phyloP scores from a whole-genome alignment of 176 grass and related monocot genomes.

The Bonia amplexicaulis region DNA sequence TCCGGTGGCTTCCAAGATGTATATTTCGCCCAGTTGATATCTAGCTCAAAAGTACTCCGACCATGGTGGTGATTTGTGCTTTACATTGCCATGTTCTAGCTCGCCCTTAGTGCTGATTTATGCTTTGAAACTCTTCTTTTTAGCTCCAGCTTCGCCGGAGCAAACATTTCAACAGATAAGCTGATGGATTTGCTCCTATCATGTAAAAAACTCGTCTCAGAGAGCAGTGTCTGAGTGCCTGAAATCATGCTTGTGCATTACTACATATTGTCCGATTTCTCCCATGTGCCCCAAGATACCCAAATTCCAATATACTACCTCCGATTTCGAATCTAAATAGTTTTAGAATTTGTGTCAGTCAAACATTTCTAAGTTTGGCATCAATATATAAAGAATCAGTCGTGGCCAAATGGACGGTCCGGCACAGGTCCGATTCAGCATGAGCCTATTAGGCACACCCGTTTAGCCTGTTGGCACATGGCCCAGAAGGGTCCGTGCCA shows the following conservation, averaged over 20 bases:
- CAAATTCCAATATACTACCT: too few relatives aligned
- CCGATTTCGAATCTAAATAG: too few relatives aligned
- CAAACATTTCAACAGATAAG: slow-evolving; percentile 11
- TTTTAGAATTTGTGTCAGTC: too few relatives aligned
- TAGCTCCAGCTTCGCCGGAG: slow-evolving; percentile 11
- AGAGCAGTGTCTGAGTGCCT: slow-evolving; percentile 28
- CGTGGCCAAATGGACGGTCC: too few relatives aligned
- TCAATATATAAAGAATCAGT: too few relatives aligned
- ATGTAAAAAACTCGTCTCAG: not conserved
- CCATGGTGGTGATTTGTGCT: not conserved
- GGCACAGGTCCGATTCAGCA: too few relatives aligned
- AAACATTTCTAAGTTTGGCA: too few relatives aligned
- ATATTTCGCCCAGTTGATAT: slow-evolving; percentile 31
- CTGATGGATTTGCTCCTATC: slow-evolving; percentile 19
- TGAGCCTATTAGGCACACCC: too few relatives aligned
- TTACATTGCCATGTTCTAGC: slow-evolving; percentile 6
- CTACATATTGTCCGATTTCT: not conserved
- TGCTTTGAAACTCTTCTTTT: slow-evolving; percentile 12
- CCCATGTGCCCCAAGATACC: not conserved
- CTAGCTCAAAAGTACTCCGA: slow-evolving; percentile 20
- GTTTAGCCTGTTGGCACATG: too few relatives aligned
- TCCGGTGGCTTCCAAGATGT: slow-evolving; percentile 32
- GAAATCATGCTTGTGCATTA: slow-evolving; percentile 10
- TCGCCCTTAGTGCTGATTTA: slow-evolving; percentile 22
- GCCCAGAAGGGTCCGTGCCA: too few relatives aligned